A percentile compares a stretch with the other conserved stretches of the same genome.
Evolutionary conservation across 1,284 basidiomycete species (phyloP).

Genomic region (Pisolithus thermaeus): DNA sequence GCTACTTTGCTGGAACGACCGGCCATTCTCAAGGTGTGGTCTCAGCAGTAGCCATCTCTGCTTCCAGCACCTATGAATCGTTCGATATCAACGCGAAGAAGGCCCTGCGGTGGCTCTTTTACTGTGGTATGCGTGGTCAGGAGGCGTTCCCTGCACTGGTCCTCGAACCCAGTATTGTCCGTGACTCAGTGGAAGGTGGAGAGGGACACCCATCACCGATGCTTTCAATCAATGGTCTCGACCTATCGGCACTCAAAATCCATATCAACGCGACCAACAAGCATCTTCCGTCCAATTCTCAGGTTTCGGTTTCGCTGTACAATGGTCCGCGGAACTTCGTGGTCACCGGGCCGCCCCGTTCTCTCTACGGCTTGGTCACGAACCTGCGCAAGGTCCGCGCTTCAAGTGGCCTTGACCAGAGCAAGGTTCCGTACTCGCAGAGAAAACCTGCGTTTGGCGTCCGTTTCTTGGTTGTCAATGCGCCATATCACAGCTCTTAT

Average conservation of each 20-base stretch:
- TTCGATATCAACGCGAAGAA: constrained; percentile 76
- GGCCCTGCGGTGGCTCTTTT: constrained; percentile 90
- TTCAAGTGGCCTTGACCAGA: constrained; percentile 84
- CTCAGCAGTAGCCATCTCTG: constrained; percentile 83
- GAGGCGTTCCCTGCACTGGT: constrained; percentile 93
- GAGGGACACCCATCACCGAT: constrained; percentile 94
- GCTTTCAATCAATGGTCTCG: constrained; percentile 85
- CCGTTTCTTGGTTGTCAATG: constrained; percentile 90
- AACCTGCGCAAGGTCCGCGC: constrained; percentile 88
- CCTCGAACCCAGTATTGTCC: constrained; percentile 82
- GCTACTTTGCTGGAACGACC: constrained; percentile 79
- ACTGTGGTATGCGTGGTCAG: constrained; percentile 89
- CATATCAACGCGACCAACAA: constrained; percentile 88
- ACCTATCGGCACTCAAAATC: constrained; percentile 71
- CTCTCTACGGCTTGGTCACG: constrained; percentile 92
- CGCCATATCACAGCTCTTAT: constrained; percentile 93
- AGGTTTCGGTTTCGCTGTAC: constrained; percentile 83
- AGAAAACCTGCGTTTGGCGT: constrained; percentile 91
- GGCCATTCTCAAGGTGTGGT: constrained; percentile 97
- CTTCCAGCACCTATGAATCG: constrained; percentile 72
- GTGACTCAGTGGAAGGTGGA: constrained; percentile 86
- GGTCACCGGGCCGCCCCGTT: constrained; percentile 87
- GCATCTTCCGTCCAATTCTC: constrained; percentile 74
- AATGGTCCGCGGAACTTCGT: constrained; percentile 92
- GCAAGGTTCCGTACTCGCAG: constrained; percentile 90